Evolutionary conservation across 2,329 filamentous ascomycete species (phyloP).

Genomic region (Exophiala lecanii-corni): DNA sequence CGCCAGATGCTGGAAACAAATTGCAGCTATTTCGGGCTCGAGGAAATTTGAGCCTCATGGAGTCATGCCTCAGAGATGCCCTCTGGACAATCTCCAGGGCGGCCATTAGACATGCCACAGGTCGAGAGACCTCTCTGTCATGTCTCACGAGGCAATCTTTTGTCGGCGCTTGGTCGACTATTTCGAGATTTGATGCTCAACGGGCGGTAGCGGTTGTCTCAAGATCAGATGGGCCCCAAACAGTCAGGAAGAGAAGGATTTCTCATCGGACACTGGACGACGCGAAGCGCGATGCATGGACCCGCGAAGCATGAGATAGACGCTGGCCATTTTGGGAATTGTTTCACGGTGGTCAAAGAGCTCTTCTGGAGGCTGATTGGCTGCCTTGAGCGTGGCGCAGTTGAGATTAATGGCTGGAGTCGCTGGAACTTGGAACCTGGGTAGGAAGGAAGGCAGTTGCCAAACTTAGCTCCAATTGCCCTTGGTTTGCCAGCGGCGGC

Average conservation of each 20-base stretch:
- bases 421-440: too few species aligned
- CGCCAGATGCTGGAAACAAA: constrained; percentile 23
- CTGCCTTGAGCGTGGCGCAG: constrained; percentile 9
- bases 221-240: background rate
- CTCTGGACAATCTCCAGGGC: constrained; percentile 5
- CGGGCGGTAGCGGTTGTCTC: constrained; percentile 24
- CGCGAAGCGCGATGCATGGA: constrained; percentile 1
- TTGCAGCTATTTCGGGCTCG: constrained; percentile 19
- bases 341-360: background rate
- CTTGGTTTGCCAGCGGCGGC: background rate
- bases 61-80: constrained; percentile 2
- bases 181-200: constrained; percentile 22
- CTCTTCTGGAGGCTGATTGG: constrained; percentile 13
- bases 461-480: too few species aligned
- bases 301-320: background rate
- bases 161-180: constrained; percentile 23
- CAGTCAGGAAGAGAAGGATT: background rate
- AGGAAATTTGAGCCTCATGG: constrained; percentile 8
- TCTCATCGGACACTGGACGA: background rate
- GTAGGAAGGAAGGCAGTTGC: too few species aligned
- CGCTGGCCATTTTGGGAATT: constrained; percentile 2
- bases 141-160: constrained; percentile 24
- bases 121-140: constrained; percentile 10
- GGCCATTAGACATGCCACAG: constrained; percentile 17
- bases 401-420: background rate